Conservation (phyloP, 257 asterid species). For the Nicotiana benthamiana region DNA sequence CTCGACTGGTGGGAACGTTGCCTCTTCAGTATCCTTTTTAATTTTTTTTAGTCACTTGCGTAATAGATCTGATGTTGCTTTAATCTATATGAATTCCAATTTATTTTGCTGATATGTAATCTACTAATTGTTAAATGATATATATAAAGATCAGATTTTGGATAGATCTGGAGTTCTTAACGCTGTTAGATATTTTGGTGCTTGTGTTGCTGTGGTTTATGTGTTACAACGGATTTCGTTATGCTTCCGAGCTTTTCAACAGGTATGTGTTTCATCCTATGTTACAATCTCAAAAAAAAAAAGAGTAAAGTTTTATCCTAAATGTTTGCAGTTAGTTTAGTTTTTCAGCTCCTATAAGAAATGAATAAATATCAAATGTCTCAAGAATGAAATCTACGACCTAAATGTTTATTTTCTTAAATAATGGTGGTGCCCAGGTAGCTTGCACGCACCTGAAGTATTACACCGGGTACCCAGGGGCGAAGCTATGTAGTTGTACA, state of each 20-base stretch:
- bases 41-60: not conserved
- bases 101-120: not conserved
- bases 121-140: not conserved
- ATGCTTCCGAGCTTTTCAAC: conserved; percentile 40
- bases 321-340: not conserved
- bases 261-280: conserved; percentile 13
- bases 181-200: conserved; percentile 43
- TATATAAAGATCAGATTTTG: not conserved
- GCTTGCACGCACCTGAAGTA: no score
- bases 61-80: not conserved
- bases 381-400: not conserved
- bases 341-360: not conserved
- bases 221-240: conserved; percentile 48
- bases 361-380: not conserved
- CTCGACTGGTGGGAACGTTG: conserved; percentile 91
- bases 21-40: conserved; percentile 66
- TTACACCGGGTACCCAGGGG: no score
- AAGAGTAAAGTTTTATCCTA: not conserved
- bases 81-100: not conserved
- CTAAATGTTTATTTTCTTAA: not conserved
- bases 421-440: no score
- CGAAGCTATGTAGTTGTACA: no score
- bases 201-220: conserved; percentile 73
- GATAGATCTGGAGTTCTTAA: conserved; percentile 22
- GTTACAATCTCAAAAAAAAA: not conserved